These are phyloP conservation scores for Auricularia auricula-judae DNA, from an alignment of 768 basidiomycete genomes.

Conservation along the genomic window DNA sequence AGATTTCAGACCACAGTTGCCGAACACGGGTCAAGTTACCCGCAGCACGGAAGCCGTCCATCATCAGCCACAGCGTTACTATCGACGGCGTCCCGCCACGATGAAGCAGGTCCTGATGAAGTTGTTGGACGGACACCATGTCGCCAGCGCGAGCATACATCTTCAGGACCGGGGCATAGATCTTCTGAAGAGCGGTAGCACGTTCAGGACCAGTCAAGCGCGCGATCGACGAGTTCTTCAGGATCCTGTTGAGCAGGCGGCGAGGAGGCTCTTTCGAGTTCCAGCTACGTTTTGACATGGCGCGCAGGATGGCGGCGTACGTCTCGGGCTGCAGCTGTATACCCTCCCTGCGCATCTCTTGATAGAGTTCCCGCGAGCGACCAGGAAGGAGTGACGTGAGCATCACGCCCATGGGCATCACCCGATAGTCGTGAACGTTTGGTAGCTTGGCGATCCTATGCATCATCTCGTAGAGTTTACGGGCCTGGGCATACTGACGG, in stretches of 20 bases:
- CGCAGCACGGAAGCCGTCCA: constrained; percentile 60
- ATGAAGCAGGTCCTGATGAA: constrained; percentile 37
- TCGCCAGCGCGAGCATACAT: constrained; percentile 34
- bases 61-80: constrained; percentile 46
- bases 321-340: constrained; percentile 60
- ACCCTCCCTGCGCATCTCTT: constrained; percentile 56
- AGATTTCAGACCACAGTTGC: constrained; percentile 58
- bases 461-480: constrained; percentile 60
- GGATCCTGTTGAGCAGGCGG: constrained; percentile 17
- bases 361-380: constrained; percentile 53
- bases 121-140: constrained; percentile 45
- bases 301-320: constrained; percentile 52
- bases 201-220: neutral
- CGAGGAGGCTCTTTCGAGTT: constrained; percentile 8
- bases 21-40: constrained; percentile 43
- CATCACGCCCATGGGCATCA: constrained; percentile 60
- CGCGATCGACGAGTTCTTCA: neutral
- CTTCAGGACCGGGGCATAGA: constrained; percentile 53
- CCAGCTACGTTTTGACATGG: constrained; percentile 33
- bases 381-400: constrained; percentile 52
- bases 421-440: neutral
- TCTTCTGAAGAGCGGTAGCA: constrained; percentile 32
- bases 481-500: constrained; percentile 50
- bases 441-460: constrained; percentile 27
- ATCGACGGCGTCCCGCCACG: constrained; percentile 49